Evolutionary conservation across 345 rosid genomes (phyloP), one percentile per base, ranked within the genome.

Genomic region (Mercurialis annua): DNA sequence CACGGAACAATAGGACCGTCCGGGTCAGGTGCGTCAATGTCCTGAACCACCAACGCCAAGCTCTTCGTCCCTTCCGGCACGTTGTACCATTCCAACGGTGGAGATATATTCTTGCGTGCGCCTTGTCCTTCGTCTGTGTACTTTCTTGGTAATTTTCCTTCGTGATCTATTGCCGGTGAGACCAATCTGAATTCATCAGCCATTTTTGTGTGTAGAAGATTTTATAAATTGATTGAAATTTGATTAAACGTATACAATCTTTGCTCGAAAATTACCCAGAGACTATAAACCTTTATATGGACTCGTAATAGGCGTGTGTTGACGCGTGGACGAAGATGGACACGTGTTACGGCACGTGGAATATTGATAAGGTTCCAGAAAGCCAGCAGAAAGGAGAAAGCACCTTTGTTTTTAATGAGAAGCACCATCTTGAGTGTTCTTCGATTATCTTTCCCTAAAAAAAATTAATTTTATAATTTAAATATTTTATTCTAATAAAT

Each of bases 1-100:
- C 96, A 92, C 0, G 95, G 97, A 69, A 90, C 90, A 18, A 85
- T 72, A 3, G 82, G 82, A 4, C 75, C 77, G 26, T 71, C 70
- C 0, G 92, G 98, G 70, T 92, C 91, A 1, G 92, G 86, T 0
- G 89, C 92, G 62, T 84, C 96, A 1, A 90, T 78, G 80, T 90
- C 98, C 62, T 84, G 88, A 78, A 90, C 96, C 78, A 90, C 87
- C 54, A 88, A 79, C 1, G 92, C 96, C 51, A 90, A 70, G 6
- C 84, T 74, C 62, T 78, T 62, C 30, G 98, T 85, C 18, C 85
- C 93, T 62, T 84, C 78, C 0, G 98, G 96, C 1, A 86, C 81
- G 65, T 90, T 85, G 71, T 83, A 90, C 96, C 98, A 86, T 71
- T 90, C 90, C 16, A 77, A 62, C 1, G 84, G 87, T 1, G 95